Percentiles rank a stretch among this genome's conserved stretches.
These are phyloP conservation scores for Kregervanrija fluxuum DNA, from an alignment of 805 yeast genomes.

Conservation along the genomic window DNA sequence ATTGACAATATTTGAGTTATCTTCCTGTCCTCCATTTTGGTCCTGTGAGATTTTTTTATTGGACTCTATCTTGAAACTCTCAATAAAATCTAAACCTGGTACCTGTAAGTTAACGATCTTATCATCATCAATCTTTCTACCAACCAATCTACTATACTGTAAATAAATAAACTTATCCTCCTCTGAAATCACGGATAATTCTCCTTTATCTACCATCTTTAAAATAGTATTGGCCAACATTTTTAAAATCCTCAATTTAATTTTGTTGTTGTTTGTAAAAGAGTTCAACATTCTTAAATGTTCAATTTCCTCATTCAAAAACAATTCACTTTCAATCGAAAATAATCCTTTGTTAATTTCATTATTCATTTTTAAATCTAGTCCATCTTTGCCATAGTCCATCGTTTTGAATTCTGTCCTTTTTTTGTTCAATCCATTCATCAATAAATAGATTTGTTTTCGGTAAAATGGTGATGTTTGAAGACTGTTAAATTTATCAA, in stretches of 20 bases:
- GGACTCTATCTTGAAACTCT: constrained; percentile 4
- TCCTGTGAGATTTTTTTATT: background rate
- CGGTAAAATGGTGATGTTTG: constrained; percentile 7
- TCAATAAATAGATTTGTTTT: background rate
- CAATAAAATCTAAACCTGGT: constrained; percentile 1
- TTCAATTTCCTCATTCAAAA: constrained; percentile 4
- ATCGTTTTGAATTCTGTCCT: no score
- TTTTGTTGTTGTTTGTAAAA: background rate
- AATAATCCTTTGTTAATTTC: no score
- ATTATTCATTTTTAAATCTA: no score
- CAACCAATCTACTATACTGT: constrained; percentile 6
- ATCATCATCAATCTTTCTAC: constrained; percentile 1
- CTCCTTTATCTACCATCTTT: constrained; percentile 3
- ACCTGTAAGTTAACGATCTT: constrained; percentile 4
- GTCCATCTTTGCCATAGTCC: no score
- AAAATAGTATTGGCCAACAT: constrained; percentile 9
- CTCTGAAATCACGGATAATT: constrained; percentile 1
- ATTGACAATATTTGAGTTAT: no score
- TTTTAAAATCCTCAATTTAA: background rate
- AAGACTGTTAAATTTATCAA: constrained; percentile 6
- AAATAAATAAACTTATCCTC: constrained; percentile 8
- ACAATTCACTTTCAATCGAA: background rate
- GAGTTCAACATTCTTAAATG: constrained; percentile 3
- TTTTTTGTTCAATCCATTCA: no score
- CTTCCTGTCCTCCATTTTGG: background rate